Evolutionary conservation across 2,329 filamentous ascomycete genomes (phyloP).

Genomic region (Aspergillus calidoustus): DNA sequence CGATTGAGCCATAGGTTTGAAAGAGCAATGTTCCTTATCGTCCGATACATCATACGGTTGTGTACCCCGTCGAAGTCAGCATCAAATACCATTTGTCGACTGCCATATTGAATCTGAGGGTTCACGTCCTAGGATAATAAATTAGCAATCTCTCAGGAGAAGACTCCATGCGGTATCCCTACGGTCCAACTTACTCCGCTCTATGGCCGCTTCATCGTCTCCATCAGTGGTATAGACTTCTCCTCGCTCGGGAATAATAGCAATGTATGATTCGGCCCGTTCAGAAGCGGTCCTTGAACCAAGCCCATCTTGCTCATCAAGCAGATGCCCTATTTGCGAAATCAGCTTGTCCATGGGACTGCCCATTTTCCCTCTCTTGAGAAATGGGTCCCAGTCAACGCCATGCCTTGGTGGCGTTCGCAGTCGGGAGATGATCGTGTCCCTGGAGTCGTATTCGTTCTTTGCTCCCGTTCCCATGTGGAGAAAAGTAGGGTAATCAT

Average conservation of each 20-base stretch:
- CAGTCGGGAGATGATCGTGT: not conserved
- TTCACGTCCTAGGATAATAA: too few relatives aligned
- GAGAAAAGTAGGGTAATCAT: not conserved
- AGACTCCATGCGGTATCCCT: not conserved
- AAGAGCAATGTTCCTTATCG: too few relatives aligned
- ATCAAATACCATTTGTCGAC: too few relatives aligned
- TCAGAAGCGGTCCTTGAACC: not conserved
- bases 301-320: not conserved
- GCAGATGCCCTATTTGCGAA: not conserved
- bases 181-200: not conserved
- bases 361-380: not conserved
- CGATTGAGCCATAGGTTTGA: too few relatives aligned
- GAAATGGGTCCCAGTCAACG: not conserved
- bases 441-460: not conserved
- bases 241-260: not conserved
- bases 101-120: too few relatives aligned
- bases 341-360: not conserved
- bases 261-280: not conserved
- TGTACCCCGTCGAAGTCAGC: too few relatives aligned
- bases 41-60: too few relatives aligned
- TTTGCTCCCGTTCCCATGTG: not conserved
- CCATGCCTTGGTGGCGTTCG: not conserved
- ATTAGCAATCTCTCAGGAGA: too few relatives aligned
- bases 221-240: not conserved
- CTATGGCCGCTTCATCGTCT: not conserved